Percentiles rank a stretch among this genome's conserved stretches.
Conservation (phyloP, 2,329 filamentous ascomycete genomes). For the Aureobasidium sp. region DNA sequence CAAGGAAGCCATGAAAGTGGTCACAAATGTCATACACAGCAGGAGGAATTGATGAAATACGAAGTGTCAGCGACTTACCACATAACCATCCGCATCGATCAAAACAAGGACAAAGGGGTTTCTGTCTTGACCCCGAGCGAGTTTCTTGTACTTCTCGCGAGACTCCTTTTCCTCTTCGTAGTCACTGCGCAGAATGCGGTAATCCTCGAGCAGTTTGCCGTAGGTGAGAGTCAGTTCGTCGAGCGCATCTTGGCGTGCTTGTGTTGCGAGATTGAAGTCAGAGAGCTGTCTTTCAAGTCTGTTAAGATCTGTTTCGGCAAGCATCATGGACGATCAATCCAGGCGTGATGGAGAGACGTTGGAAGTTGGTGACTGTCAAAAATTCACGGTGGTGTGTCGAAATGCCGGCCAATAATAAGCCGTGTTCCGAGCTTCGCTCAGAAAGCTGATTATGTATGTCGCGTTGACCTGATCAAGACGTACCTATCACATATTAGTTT, state of each 20-base stretch:
- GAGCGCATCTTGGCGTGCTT: slow-evolving; percentile 18
- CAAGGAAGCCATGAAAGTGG: slow-evolving; percentile 15
- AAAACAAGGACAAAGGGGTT: slow-evolving; percentile 54
- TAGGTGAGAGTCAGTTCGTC: slow-evolving; percentile 32
- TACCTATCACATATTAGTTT: neutral
- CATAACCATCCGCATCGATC: slow-evolving; percentile 54
- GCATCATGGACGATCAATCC: neutral
- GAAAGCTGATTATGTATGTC: neutral
- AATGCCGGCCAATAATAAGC: neutral
- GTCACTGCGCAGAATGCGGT: slow-evolving; percentile 47
- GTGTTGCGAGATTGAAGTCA: slow-evolving; percentile 16
- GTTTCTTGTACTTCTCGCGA: slow-evolving; percentile 47
- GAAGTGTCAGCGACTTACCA: neutral
- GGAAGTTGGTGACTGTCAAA: neutral
- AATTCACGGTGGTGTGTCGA: neutral
- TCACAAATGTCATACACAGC: neutral
- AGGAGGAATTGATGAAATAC: neutral
- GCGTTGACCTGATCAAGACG: neutral
- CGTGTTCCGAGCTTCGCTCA: neutral
- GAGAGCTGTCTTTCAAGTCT: slow-evolving; percentile 16
- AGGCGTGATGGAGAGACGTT: neutral
- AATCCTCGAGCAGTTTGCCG: slow-evolving; percentile 41
- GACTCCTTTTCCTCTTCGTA: slow-evolving; percentile 48
- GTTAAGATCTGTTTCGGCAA: slow-evolving; percentile 14
- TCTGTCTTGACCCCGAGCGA: slow-evolving; percentile 37